Conservation (phyloP, 345 rosid species). For the Boechera divaricarpa region DNA sequence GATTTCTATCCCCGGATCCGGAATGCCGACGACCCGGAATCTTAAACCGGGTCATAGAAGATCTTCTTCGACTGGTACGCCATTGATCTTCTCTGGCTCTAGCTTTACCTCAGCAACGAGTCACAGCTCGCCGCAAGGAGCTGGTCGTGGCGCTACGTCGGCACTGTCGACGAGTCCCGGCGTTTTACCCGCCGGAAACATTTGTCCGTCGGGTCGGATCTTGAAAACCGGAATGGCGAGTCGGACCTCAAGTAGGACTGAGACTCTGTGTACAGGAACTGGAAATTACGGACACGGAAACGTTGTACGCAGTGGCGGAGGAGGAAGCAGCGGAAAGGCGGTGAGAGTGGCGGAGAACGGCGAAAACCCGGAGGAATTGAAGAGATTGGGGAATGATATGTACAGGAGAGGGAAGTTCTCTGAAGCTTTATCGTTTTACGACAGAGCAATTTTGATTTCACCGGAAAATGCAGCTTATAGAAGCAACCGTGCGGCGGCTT, state of each 20-base stretch:
- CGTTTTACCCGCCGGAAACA: conserved; percentile 78
- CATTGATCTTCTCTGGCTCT: conserved; percentile 75
- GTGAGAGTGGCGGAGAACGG: conserved; percentile 54
- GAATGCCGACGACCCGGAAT: conserved; percentile 32
- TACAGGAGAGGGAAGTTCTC: conserved; percentile 69
- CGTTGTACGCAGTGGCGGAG: conserved; percentile 60
- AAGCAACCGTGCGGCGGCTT: conserved; percentile 88
- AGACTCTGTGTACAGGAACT: conserved; percentile 71
- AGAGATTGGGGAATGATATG: conserved; percentile 79
- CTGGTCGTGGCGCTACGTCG: conserved; percentile 42
- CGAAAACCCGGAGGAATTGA: conserved; percentile 78
- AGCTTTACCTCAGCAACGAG: conserved; percentile 48
- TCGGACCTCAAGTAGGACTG: conserved; percentile 59
- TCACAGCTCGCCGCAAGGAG: conserved; percentile 19
- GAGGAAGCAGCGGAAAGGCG: conserved; percentile 28
- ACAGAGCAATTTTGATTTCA: conserved; percentile 71
- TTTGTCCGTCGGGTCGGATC: conserved; percentile 92
- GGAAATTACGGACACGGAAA: conserved; percentile 96
- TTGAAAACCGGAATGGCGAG: conserved; percentile 59
- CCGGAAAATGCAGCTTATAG: conserved; percentile 79
- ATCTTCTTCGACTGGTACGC: conserved; percentile 78
- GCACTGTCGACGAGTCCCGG: conserved; percentile 49
- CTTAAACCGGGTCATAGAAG: conserved; percentile 68
- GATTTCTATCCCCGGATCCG: conserved; percentile 58
- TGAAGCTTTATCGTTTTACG: conserved; percentile 77